A percentile compares a stretch with the other conserved stretches of the same genome.
Conservation (phyloP, 305 asterid species). For the Vinca major region DNA sequence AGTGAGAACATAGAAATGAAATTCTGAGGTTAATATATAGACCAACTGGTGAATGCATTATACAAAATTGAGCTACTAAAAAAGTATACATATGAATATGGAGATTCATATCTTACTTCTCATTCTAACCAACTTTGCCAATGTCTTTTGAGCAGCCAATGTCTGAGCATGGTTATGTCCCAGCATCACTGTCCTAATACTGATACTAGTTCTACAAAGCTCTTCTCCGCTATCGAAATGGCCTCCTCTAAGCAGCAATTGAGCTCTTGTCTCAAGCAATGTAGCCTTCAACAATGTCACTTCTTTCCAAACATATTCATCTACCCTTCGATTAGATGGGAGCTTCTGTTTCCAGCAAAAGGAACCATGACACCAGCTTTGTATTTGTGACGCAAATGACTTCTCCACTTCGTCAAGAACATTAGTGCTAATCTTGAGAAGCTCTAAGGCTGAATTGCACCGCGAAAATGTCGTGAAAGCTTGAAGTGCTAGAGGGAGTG, state of each 20-base stretch:
- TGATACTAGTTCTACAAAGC: constrained; percentile 67
- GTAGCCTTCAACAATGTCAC: constrained; percentile 76
- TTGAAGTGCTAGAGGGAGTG: constrained; percentile 59
- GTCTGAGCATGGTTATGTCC: constrained; percentile 81
- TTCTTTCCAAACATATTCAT: constrained; percentile 78
- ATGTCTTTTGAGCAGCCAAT: constrained; percentile 77
- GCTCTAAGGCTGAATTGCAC: constrained; percentile 81
- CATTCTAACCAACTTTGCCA: constrained; percentile 85
- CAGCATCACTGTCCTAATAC: constrained; percentile 88
- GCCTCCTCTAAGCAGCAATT: constrained; percentile 71
- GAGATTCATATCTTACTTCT: constrained; percentile 61
- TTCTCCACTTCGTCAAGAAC: constrained; percentile 89
- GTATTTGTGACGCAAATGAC: constrained; percentile 65
- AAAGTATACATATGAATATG: neutral
- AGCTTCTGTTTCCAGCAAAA: constrained; percentile 78
- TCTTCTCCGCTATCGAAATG: constrained; percentile 72
- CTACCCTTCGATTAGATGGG: constrained; percentile 54
- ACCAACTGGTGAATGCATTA: neutral
- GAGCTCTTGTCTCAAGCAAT: constrained; percentile 60
- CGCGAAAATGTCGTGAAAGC: constrained; percentile 65
- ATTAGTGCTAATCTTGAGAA: constrained; percentile 68
- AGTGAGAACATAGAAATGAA: neutral
- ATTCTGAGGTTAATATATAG: neutral
- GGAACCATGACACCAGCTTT: constrained; percentile 73
- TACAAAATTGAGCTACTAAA: constrained; percentile 20